phyloP scores from a whole-genome alignment of 2,329 filamentous ascomycete genomes.

The Ophiostoma himal-ulmi region DNA sequence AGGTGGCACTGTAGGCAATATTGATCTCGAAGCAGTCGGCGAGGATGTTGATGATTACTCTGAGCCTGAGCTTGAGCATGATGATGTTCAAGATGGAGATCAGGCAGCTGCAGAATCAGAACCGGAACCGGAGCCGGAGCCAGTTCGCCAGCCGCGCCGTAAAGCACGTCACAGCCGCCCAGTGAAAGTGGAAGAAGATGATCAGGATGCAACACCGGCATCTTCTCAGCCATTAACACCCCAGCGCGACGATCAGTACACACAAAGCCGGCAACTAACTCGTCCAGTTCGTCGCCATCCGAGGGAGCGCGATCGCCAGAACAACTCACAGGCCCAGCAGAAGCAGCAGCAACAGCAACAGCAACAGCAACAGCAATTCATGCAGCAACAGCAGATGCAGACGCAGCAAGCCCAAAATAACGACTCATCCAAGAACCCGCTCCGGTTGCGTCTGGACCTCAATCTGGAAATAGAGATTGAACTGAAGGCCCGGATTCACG shows the following conservation, averaged over 20 bases:
- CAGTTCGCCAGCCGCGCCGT: background rate
- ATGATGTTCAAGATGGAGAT: background rate
- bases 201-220: background rate
- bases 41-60: background rate
- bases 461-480: slow-evolving; percentile 77
- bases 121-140: background rate
- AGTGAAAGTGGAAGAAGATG: background rate
- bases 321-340: background rate
- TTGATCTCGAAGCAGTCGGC: background rate
- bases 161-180: background rate
- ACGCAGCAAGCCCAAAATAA: slow-evolving; percentile 29
- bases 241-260: background rate
- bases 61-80: background rate
- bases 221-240: background rate
- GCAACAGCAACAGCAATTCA: slow-evolving; percentile 20
- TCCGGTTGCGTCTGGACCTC: slow-evolving; percentile 65
- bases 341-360: slow-evolving; percentile 18
- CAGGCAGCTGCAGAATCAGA: background rate
- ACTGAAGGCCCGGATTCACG: slow-evolving; percentile 72
- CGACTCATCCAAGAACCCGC: slow-evolving; percentile 49
- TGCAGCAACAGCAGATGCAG: slow-evolving; percentile 26
- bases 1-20: background rate
- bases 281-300: background rate
- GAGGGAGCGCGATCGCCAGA: background rate
- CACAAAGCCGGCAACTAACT: background rate